Base-by-base conservation (phyloP, 2,329 filamentous ascomycete species). In the Akanthomyces uredinophilus region DNA sequence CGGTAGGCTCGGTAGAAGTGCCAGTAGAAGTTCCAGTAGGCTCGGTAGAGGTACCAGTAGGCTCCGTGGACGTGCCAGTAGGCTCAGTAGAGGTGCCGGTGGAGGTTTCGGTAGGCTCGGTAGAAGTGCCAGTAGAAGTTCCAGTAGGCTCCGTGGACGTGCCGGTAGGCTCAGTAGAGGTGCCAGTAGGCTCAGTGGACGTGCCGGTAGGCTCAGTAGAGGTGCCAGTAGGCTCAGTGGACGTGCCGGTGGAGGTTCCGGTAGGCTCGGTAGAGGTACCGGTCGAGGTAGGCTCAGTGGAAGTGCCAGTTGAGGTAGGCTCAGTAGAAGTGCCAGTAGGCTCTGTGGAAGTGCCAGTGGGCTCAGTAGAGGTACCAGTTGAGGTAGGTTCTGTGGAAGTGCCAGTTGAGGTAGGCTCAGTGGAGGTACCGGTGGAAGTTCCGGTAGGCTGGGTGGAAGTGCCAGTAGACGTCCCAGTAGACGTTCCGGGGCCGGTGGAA, bases 381-480 rank as follows among this genome's bases (percentile, higher is more conserved):
- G 52, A 55, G 37, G 52, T 58, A 20, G 60, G 20, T 44, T 37
- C 60, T 11, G 64, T 61, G 43, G 64, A 59, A 41, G 66, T 27
- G 8, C 58, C 61, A 10, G 53, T 39, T 50, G 60, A 52, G 37
- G 32, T 39, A 55, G 22, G 64, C 50, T 64, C 39, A 5, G 60
- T 64, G 3, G 57, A 43, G 1, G 61, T 62, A 8, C 44, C 44
- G 39, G 64, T 57, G 4, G 54, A 57, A 18, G 35, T 37, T 3
- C 35, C 35, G 14, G 54, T 54, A 50, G 47, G 47, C 47, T 50
- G 22, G 13, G 47, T 27, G 14, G 47, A 24, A n/a, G 47, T 50
- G 20, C 22, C 32, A 18, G 58, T 61, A 8, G 58, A 49, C 20
- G 56, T 27, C 39, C 63, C 29, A 20, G 60, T 54, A 6, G 59